Evolutionary conservation across 805 yeast genomes (phyloP).

Genomic region (Nakazawaea ishiwadae): DNA sequence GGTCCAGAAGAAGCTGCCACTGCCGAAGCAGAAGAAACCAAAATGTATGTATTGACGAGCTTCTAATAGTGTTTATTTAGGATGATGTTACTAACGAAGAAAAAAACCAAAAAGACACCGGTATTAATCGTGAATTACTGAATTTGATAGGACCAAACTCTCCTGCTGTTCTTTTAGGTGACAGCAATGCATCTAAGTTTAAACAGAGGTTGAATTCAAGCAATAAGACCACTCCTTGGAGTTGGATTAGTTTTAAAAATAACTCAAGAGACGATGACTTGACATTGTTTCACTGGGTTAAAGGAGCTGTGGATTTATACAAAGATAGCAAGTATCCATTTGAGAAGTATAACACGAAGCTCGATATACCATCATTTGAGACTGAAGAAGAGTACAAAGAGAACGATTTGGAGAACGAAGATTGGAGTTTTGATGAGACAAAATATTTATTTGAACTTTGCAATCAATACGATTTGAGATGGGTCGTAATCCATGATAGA

Average conservation of each 20-base stretch:
- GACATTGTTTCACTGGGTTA: constrained; percentile 78
- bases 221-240: constrained; percentile 81
- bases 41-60: constrained; percentile 18
- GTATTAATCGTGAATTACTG: constrained; percentile 87
- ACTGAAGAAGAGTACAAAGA: constrained; percentile 54
- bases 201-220: constrained; percentile 59
- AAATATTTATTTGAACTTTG: constrained; percentile 71
- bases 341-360: constrained; percentile 65
- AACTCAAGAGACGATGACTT: constrained; percentile 46
- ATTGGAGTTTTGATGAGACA: constrained; percentile 80
- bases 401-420: constrained; percentile 38
- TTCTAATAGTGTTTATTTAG: no score
- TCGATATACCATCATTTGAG: constrained; percentile 67
- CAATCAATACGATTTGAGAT: constrained; percentile 52
- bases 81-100: no score
- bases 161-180: constrained; percentile 61
- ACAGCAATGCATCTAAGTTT: constrained; percentile 45
- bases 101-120: no score
- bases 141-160: constrained; percentile 87
- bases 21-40: constrained; percentile 29
- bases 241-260: constrained; percentile 55
- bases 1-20: constrained; percentile 33
- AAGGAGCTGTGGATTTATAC: constrained; percentile 53
- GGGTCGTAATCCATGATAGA: constrained; percentile 66
- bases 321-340: constrained; percentile 53